Percentiles rank a stretch among this genome's conserved stretches.
These are phyloP conservation scores for Plantago ovata DNA, from an alignment of 257 asterid species.

Conservation along the genomic window DNA sequence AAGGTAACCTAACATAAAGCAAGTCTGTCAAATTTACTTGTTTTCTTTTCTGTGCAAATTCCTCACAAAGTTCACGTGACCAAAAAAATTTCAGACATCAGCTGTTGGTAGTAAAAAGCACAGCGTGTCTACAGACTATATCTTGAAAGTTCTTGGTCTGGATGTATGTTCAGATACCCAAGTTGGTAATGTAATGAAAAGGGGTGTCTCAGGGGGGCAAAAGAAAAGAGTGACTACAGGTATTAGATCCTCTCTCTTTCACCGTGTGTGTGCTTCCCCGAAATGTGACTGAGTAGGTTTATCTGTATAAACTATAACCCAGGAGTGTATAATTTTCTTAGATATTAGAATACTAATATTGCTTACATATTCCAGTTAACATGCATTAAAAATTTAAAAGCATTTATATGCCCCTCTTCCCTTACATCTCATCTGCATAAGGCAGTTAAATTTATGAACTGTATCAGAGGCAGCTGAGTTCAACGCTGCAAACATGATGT, in stretches of 20 bases:
- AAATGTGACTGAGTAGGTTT: not conserved
- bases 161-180: constrained; percentile 75
- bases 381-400: too few relatives aligned
- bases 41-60: not conserved
- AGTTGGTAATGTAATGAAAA: constrained; percentile 83
- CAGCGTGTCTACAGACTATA: constrained; percentile 74
- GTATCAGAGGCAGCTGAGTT: too few relatives aligned
- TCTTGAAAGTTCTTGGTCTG: constrained; percentile 86
- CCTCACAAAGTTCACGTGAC: not conserved
- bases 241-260: constrained; percentile 26
- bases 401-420: too few relatives aligned
- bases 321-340: too few relatives aligned
- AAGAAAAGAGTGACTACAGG: constrained; percentile 86
- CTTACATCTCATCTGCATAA: too few relatives aligned
- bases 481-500: too few relatives aligned
- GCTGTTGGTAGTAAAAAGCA: constrained; percentile 67
- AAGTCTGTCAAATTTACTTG: not conserved
- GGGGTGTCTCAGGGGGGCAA: constrained; percentile 94
- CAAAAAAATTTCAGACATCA: constrained; percentile 52
- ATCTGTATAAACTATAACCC: not conserved
- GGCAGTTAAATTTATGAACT: too few relatives aligned
- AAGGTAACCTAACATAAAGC: constrained; percentile 42
- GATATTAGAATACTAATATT: too few relatives aligned
- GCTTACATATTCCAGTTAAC: too few relatives aligned
- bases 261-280: constrained; percentile 10